Percentiles rank a stretch among this genome's conserved stretches.
Conservation (phyloP, 1,284 basidiomycete genomes). For the Gastroboletus turbinatus region DNA sequence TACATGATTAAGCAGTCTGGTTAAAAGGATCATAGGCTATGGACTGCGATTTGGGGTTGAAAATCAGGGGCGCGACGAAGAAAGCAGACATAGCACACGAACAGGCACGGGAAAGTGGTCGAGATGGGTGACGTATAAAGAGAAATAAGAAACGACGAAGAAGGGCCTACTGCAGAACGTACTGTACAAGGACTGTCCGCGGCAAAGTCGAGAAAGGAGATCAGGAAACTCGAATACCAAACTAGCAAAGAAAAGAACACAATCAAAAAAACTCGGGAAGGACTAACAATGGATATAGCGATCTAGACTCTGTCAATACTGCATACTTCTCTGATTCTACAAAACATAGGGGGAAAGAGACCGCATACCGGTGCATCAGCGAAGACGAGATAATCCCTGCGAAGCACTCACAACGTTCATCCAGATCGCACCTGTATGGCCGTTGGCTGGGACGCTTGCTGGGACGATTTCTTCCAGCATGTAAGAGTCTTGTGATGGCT, state of each 20-base stretch:
- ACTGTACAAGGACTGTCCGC: conserved; percentile 27
- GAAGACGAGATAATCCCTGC: conserved; percentile 29
- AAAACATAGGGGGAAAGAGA: not conserved
- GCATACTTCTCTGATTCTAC: conserved; percentile 29
- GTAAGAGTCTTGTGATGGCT: conserved; percentile 54
- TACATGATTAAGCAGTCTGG: conserved; percentile 18
- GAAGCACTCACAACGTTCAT: conserved; percentile 38
- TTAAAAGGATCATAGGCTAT: conserved; percentile 22
- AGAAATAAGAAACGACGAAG: conserved; percentile 34
- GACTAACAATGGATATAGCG: not conserved
- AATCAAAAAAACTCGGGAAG: not conserved
- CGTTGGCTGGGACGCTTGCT: conserved; percentile 22
- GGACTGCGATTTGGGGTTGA: not conserved
- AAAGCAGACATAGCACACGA: conserved; percentile 12
- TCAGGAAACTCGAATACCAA: not conserved
- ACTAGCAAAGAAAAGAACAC: not conserved
- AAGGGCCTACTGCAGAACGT: conserved; percentile 17
- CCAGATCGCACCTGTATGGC: conserved; percentile 40
- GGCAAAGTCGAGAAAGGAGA: conserved; percentile 1
- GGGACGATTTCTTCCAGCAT: conserved; percentile 66
- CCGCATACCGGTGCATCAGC: conserved; percentile 30
- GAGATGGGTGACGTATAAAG: conserved; percentile 28
- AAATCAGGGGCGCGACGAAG: not conserved
- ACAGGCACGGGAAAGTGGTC: conserved; percentile 3
- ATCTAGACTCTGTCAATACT: conserved; percentile 25